Evolutionary conservation across 768 basidiomycete species (phyloP).

Genomic region (Tulasnella sp.): DNA sequence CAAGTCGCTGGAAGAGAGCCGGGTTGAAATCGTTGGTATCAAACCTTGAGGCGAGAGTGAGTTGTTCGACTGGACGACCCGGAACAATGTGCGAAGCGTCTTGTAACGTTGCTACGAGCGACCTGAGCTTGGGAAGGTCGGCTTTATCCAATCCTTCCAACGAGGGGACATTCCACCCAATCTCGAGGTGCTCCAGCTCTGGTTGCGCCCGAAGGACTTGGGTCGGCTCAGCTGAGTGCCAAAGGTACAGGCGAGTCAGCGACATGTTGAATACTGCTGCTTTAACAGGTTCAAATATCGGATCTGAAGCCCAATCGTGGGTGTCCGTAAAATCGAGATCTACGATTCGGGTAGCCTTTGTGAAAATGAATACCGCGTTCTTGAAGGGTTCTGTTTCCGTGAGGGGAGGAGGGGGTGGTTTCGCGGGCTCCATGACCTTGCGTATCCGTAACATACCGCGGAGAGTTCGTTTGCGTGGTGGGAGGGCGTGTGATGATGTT

Average conservation of each 20-base stretch:
- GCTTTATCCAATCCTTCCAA: neutral
- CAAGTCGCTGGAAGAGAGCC: neutral
- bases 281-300: neutral
- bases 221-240: neutral
- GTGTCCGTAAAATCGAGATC: neutral
- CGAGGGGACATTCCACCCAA: neutral
- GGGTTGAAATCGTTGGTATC: neutral
- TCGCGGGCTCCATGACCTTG: neutral
- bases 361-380: neutral
- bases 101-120: neutral
- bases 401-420: neutral
- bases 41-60: neutral
- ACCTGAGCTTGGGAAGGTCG: neutral
- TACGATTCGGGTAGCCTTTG: neutral
- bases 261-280: neutral
- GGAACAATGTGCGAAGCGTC: neutral
- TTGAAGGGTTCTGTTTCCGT: neutral
- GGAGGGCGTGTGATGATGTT: too few species aligned
- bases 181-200: neutral
- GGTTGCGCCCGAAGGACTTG: neutral
- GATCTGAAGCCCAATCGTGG: neutral
- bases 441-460: neutral
- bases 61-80: neutral
- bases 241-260: neutral
- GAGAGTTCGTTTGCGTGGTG: too few species aligned